Base-by-base conservation (phyloP, 331 rosid genomes). In the Arachis monticola region DNA sequence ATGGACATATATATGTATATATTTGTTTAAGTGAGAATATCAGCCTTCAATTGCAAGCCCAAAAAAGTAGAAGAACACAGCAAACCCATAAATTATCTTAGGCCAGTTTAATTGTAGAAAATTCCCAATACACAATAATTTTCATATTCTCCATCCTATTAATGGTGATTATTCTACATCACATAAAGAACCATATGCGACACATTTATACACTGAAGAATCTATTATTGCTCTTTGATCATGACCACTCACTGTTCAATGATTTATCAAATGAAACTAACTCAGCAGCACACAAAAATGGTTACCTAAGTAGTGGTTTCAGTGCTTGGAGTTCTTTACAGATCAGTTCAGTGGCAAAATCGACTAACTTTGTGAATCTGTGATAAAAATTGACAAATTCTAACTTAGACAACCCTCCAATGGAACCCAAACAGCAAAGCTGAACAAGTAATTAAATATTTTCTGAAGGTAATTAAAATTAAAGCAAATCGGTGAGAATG, bases 241-340 rank as follows among this genome's bases (percentile, higher is more conserved):
- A 59, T 58, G 11, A 35, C 3, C 55, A 60, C 70, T 65, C 42
- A 66, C 10, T 30, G 9, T 35, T 64, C 13, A 75, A 22, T 46
- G 11, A 48, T 6, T 7, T 22, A 53, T 27, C 52, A 53, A 14
- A 42, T 41, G 57, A 71, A 79, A 6, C 22, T 17, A 35, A 40
- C 64, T 35, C 67, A 80, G 52, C n/a, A n/a, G n/a, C n/a, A n/a
- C n/a, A n/a, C n/a, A n/a, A n/a, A n/a, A n/a, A n/a, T 11, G 27
- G 67, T 55, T 83, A 83, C 86, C 87, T 76, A 78, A 66, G 71
- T 64, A 66, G 74, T 64, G 70, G 66, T 63, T 32, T 67, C 17
- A 52, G 75, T 13, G 60, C 79, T 64, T 71, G 70, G 77, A 66
- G 69, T n/a, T 48, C 76, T n/a, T n/a, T n/a, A n/a, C n/a, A n/a